Conservation (phyloP, 73 alveolate species). For the Tetrahymena borealis region DNA sequence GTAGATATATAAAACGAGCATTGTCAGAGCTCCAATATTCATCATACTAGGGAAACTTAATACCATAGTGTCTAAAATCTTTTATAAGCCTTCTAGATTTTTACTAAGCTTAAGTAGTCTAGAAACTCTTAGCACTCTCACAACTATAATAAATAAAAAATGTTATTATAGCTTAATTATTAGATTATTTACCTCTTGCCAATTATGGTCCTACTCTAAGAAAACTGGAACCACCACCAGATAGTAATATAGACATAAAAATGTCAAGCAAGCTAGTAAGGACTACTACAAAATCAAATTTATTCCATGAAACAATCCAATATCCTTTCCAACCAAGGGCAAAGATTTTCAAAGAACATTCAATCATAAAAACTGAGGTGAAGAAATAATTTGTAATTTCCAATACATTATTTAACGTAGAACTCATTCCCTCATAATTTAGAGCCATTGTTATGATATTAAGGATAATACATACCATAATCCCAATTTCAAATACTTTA, state of each 20-base stretch:
- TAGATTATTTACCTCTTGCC: background rate
- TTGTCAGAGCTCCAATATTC: conserved; percentile 67
- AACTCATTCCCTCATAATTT: conserved; percentile 59
- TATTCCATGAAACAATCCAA: conserved; percentile 76
- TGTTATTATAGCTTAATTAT: background rate
- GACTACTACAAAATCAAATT: conserved; percentile 83
- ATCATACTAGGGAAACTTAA: conserved; percentile 64
- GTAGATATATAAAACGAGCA: conserved; percentile 72
- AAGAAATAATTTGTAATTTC: conserved; percentile 47
- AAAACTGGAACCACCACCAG: background rate
- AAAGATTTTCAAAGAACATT: conserved; percentile 59
- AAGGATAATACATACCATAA: conserved; percentile 75
- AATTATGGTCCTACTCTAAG: conserved; percentile 36
- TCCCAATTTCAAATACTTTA: conserved; percentile 62
- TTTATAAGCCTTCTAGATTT: conserved; percentile 44
- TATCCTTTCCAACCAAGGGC: conserved; percentile 69
- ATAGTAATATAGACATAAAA: too few species aligned
- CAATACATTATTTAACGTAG: conserved; percentile 19
- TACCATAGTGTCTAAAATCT: conserved; percentile 32
- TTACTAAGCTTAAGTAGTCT: conserved; percentile 37
- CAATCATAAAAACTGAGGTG: conserved; percentile 62
- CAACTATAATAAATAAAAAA: too few species aligned
- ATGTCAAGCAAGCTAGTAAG: conserved; percentile 70
- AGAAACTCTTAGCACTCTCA: conserved; percentile 10
- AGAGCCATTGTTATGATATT: conserved; percentile 89